Evolutionary conservation across 306 rosid species (phyloP).

Genomic region (Cyclanthera cordifolia): DNA sequence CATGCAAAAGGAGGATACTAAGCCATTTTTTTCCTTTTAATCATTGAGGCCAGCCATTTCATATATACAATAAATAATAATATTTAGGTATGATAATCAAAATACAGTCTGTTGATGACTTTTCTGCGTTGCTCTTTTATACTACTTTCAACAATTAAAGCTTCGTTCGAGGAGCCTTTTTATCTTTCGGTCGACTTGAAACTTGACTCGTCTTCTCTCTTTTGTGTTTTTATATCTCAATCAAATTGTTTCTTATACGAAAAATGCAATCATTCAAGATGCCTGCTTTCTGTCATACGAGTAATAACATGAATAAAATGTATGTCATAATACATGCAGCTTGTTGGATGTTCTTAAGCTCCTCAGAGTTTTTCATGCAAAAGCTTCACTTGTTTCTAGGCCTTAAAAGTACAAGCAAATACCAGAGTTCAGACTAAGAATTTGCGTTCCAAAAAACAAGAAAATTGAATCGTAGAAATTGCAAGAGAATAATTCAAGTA

Average conservation of each 20-base stretch:
- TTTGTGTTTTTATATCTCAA: not conserved
- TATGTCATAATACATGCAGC: not conserved
- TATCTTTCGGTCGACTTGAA: not conserved
- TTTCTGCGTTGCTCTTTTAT: not conserved
- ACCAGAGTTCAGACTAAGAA: not conserved
- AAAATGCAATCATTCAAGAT: not conserved
- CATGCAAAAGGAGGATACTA: not conserved
- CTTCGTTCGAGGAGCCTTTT: too few species aligned
- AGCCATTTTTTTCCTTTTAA: not conserved
- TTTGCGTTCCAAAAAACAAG: not conserved
- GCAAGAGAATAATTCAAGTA: constrained; percentile 13
- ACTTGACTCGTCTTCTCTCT: not conserved
- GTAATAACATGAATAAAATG: not conserved
- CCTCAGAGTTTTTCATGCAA: not conserved
- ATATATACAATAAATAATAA: not conserved
- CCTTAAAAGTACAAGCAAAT: not conserved
- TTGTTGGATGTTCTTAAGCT: not conserved
- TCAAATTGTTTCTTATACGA: not conserved
- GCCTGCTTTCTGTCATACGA: not conserved
- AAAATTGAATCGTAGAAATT: not conserved
- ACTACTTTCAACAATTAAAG: not conserved
- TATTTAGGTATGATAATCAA: not conserved
- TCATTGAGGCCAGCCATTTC: not conserved
- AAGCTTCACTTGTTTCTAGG: not conserved
- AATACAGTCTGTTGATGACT: not conserved